Evolutionary conservation across 2,329 filamentous ascomycete genomes (phyloP), one percentile per base, ranked within the genome.

Genomic region (Diplodia sapinea): DNA sequence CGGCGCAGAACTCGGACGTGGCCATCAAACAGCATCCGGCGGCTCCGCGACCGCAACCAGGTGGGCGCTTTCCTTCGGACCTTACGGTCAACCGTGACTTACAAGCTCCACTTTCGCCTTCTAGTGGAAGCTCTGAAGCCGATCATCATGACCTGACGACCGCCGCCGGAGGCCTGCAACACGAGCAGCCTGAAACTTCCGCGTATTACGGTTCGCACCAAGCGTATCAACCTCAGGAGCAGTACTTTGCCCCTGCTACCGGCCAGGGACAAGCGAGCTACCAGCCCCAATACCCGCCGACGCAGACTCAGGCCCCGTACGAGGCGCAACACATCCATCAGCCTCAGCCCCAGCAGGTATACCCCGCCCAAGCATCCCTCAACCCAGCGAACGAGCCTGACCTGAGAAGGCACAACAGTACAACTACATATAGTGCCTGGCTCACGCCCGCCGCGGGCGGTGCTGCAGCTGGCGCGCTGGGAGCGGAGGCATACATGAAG

Each of bases 11-110:
- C 52, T 80, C 81, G 43, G 71, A 81, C 73, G 70, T 76, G 74
- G 71, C 69, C 74, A 68, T 71, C 71, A 70, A 76, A 70, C 59
- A 63, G 68, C 77, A 79, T 66, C 77, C 80, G 73, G 75, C 78
- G 73, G 83, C 86, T 74, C 86, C 86, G 79, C 89, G 93, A 79
- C 91, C 92, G 77, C 88, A 92, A 86, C 89, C 93, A 89, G 94
- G 94, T 89, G 94, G 94, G 84, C 89, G 94, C 80, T 99, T 99
- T 83, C 94, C 94, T 82, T 96, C 92, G 82, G 94, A 97, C 84
- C 84, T 98, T 74, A 89, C 93, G 83, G 87, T 96, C 79, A 91
- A 93, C 79, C 89, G 92, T 83, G 89, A 91, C 85, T 89, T 93
- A 88, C 90, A 93, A 81, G 89, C 87, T 77, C 88, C 91, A 77